Conservation (phyloP, 192 early-diverging fungal species). For the Phlyctochytrium arcticum region DNA sequence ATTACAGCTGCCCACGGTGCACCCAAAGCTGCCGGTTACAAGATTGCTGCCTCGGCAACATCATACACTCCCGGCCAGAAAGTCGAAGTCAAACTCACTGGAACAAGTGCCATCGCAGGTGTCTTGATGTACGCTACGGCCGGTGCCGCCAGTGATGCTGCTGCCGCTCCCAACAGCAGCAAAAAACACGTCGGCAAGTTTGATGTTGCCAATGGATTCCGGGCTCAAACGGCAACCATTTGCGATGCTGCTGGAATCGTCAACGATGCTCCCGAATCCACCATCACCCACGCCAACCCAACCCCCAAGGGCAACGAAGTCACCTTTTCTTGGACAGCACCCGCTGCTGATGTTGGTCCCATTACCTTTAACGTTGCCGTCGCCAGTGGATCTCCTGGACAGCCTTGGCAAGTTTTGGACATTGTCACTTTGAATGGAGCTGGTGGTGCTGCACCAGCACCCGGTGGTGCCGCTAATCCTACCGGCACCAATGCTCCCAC, state of each 20-base stretch:
- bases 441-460: neutral
- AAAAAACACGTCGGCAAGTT: constrained; percentile 23
- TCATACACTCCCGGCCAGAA: constrained; percentile 11
- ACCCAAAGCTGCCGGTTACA: constrained; percentile 13
- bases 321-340: constrained; percentile 16
- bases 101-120: constrained; percentile 3
- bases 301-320: constrained; percentile 11
- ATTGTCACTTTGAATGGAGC: constrained; percentile 11
- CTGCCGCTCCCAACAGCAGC: constrained; percentile 15
- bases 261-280: constrained; percentile 27
- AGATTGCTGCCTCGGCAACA: neutral
- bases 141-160: constrained; percentile 20
- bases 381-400: constrained; percentile 8
- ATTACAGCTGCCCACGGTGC: constrained; percentile 12
- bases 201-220: constrained; percentile 25
- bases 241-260: constrained; percentile 21
- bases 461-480: too few relatives aligned
- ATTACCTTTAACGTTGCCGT: constrained; percentile 12
- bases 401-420: constrained; percentile 16
- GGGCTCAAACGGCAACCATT: constrained; percentile 31
- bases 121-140: constrained; percentile 30
- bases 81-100: constrained; percentile 3
- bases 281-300: constrained; percentile 32
- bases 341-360: constrained; percentile 9
- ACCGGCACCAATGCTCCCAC: neutral